Conservation (phyloP, 495 filamentous ascomycete genomes). For the Chaetomidium leptoderma region DNA sequence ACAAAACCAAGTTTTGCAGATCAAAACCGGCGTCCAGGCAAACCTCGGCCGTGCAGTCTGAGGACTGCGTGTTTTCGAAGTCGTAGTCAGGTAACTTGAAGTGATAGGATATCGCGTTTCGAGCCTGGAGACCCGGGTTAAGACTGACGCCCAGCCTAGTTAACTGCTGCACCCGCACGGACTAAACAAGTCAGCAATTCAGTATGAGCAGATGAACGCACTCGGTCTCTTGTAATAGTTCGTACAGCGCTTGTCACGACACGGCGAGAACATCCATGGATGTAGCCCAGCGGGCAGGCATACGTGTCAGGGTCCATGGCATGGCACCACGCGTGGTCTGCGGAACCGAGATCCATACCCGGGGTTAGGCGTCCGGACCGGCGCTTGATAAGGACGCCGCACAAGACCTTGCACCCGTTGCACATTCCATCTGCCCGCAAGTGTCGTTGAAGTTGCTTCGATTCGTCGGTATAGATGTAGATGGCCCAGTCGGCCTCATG, state of each 20-base stretch:
- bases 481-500: not conserved
- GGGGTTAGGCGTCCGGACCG: not conserved
- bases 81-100: no score
- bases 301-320: not conserved
- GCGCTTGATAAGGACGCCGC: not conserved
- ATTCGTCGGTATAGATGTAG: not conserved
- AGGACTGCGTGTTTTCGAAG: no score
- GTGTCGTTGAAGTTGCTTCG: not conserved
- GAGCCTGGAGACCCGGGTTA: no score
- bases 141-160: no score
- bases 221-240: not conserved
- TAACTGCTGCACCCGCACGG: no score
- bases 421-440: not conserved
- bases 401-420: not conserved
- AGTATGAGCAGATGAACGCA: not conserved
- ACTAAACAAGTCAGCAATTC: not conserved
- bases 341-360: not conserved
- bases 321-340: not conserved
- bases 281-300: not conserved
- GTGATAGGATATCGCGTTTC: no score
- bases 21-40: no score
- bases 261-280: not conserved
- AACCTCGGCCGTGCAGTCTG: no score
- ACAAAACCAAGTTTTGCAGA: no score
- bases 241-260: not conserved